A percentile compares a stretch with the other conserved stretches of the same genome.
These are phyloP conservation scores for Salix caprea DNA, from an alignment of 345 rosid genomes.

Conservation along the genomic window DNA sequence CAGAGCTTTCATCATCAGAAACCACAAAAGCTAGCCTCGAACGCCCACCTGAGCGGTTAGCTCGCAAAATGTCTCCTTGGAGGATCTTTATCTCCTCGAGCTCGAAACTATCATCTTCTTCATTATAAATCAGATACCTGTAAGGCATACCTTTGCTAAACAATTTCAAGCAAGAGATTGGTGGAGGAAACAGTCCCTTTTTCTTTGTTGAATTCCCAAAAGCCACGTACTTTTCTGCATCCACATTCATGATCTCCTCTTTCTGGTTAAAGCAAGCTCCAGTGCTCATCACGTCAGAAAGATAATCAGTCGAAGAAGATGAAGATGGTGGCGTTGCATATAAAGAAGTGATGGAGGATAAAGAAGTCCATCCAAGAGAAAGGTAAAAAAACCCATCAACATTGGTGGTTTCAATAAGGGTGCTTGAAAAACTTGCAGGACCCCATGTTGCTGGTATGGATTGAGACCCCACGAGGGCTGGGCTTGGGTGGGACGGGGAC, in stretches of 20 bases:
- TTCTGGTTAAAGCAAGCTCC: neutral
- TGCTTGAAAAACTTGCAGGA: neutral
- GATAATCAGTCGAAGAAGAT: neutral
- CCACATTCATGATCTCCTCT: neutral
- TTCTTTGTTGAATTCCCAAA: neutral
- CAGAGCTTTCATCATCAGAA: neutral
- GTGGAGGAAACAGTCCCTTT: neutral
- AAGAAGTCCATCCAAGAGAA: neutral
- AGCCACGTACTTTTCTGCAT: neutral
- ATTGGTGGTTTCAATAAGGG: neutral
- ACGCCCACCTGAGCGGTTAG: neutral
- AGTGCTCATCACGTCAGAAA: neutral
- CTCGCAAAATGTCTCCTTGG: neutral
- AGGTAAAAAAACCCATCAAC: neutral
- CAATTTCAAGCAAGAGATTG: slow-evolving; percentile 5
- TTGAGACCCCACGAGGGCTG: neutral
- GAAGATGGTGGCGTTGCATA: neutral
- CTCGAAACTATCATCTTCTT: neutral
- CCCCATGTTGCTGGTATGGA: neutral
- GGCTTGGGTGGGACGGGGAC: neutral
- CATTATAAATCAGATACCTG: neutral
- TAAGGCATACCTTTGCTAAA: neutral
- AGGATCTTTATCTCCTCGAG: slow-evolving; percentile 11
- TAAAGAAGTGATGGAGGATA: neutral
- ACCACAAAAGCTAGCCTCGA: neutral